Base-by-base conservation (phyloP, 257 asterid species). In the Jacaranda copaia region DNA sequence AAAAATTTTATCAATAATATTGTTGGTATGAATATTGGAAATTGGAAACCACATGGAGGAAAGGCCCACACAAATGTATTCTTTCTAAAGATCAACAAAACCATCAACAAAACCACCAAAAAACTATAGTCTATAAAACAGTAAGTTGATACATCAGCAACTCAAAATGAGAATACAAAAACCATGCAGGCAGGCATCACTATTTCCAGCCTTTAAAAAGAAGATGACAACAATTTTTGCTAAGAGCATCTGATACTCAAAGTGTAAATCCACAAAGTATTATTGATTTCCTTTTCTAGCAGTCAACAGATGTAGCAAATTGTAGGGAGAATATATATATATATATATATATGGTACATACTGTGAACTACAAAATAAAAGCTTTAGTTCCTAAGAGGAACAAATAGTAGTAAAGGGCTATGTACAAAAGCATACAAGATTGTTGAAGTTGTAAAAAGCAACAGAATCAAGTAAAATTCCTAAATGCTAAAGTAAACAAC, bases 401-500 rank as follows among this genome's bases (percentile, higher is more conserved):
- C 14, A 25, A 25, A 32, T n/a, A 20, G 11, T 1, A 18, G 43
- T 3, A 48, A 65, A 52, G 46, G 53, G 60, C 39, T 55, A 9
- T 51, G 38, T 18, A 11, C 63, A 20, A 20, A 70, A 19, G 11
- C 52, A 78, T 53, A 51, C 67, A 56, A 78, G 62, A 78, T 25
- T 18, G 42, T 65, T 32, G 75, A 61, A 25, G 49, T 52, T 63
- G 78, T 78, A 63, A 52, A 63, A 35, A 14, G 52, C 49, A 48
- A 68, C 49, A 68, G 74, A 48, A 60, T 70, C 81, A 70, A 70
- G 66, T 16, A 48, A 36, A 70, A 18, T 70, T 51, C 73, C 32
- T 36, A 61, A 61, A 72, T 42, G 16, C 58, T 48, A 18, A 73
- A 66, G 32, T 51, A 60, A 40, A 73, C 58, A 46, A 39, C 40